A percentile compares a stretch with the other conserved stretches of the same genome.
Evolutionary conservation across 768 basidiomycete species (phyloP).

Genomic region (Boletus reticulatus): DNA sequence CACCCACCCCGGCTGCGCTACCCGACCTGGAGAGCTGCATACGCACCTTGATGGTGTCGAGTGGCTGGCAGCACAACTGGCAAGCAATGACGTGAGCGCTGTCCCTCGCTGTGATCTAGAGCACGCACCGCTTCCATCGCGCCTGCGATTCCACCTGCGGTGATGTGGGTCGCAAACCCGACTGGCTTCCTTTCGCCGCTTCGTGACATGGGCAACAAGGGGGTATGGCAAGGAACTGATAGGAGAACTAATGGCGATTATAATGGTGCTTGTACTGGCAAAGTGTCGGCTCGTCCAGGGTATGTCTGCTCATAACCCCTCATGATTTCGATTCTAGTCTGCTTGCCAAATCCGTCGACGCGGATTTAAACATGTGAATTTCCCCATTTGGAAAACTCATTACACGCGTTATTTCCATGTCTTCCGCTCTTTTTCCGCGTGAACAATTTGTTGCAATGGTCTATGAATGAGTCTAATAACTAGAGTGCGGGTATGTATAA

Average conservation of each 20-base stretch:
- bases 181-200: conserved; percentile 70
- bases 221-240: neutral
- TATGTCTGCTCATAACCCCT: conserved; percentile 8
- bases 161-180: conserved; percentile 85
- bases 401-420: too few relatives aligned
- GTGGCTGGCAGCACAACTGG: conserved; percentile 82
- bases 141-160: conserved; percentile 92
- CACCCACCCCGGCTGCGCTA: conserved; percentile 75
- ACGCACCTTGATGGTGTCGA: conserved; percentile 99
- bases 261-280: neutral
- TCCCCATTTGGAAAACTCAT: neutral
- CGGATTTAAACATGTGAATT: conserved; percentile 34
- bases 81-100: conserved; percentile 1
- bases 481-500: neutral
- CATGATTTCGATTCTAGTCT: conserved; percentile 12
- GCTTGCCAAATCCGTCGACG: conserved; percentile 3
- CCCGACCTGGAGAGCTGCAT: conserved; percentile 95
- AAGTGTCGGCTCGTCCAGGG: neutral
- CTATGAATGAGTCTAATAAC: conserved; percentile 5
- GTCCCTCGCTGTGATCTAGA: neutral
- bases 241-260: neutral
- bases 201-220: conserved; percentile 45
- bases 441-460: conserved; percentile 9
- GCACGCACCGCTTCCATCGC: conserved; percentile 82
- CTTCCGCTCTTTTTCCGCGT: conserved; percentile 26